Base-by-base conservation (phyloP, 2,329 filamentous ascomycete species). In the Hypoxylon sp. region DNA sequence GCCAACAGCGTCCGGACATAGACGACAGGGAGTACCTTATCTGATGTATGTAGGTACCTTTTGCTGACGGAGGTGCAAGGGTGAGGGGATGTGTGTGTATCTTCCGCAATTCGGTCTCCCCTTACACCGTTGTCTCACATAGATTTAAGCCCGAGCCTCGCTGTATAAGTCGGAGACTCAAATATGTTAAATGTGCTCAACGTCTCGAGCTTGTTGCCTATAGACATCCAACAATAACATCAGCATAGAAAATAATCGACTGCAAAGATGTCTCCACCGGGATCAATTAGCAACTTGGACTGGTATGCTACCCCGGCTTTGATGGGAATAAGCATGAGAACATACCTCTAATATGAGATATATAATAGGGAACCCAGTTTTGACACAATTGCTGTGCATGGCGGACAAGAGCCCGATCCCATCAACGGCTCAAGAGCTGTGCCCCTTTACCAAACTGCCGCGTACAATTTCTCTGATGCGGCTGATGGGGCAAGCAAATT, bases 401-500 rank as follows among this genome's bases (percentile, higher is more conserved):
- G 78, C 31, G 76, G 73, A n/a, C 77, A 78, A 48, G 77, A 78
- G 57, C 77, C 77, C 1, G 77, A 78, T 22, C 76, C 77, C 7
- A 75, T 75, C 40, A 78, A 77, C 53, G 77, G 77, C 57, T 70
- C 77, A 11, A 70, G 77, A 66, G 77, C 77, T 10, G 72, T 75
- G 13, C 76, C 76, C 30, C 73, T 78, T 48, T 77, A 74, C 60
- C 75, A 77, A 54, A 77, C 77, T 17, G 69, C 74, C 7, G 75
- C 77, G 13, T 78, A 78, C 64, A 77, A 77, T 69, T 80, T 80
- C 70, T 77, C 75, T 42, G 77, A 81, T 61, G 80, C 79, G 2
- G 78, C 78, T 61, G 80, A 82, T 69, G 80, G 81, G 20, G 79
- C 80, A 27, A 74, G 77, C 63, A 79, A 79, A 40, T 77, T 78